Conservation (phyloP, 2,329 filamentous ascomycete species). For the Tolypocladium ophioglossoides region DNA sequence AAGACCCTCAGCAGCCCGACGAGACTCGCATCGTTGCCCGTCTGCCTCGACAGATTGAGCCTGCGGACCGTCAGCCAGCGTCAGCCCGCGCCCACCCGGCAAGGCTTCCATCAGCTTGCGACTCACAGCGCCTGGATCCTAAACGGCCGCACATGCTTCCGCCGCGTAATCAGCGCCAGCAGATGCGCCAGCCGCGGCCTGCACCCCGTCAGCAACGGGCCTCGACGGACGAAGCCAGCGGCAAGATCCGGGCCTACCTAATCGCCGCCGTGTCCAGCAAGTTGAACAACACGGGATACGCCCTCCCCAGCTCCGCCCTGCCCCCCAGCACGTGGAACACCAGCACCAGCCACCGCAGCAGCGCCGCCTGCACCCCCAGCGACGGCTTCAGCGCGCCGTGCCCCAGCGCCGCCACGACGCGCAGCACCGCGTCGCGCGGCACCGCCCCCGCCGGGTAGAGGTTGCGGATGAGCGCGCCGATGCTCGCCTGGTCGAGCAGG, state of each 20-base stretch:
- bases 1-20: constrained; percentile 69
- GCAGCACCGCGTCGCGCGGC: constrained; percentile 48
- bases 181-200: constrained; percentile 62
- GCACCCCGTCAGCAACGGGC: not conserved
- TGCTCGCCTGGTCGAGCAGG: constrained; percentile 65
- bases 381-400: constrained; percentile 68
- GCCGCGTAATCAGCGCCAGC: constrained; percentile 65
- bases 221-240: too few relatives aligned
- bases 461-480: constrained; percentile 58
- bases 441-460: constrained; percentile 64
- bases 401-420: constrained; percentile 62
- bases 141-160: constrained; percentile 75
- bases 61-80: constrained; percentile 24
- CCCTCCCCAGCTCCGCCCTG: constrained; percentile 49
- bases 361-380: constrained; percentile 55
- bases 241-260: too few relatives aligned
- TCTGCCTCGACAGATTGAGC: constrained; percentile 46
- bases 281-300: constrained; percentile 71
- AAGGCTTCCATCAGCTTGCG: not conserved
- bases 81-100: too few relatives aligned
- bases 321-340: constrained; percentile 62
- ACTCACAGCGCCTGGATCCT: constrained; percentile 66
- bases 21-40: constrained; percentile 63
- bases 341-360: constrained; percentile 71
- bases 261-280: constrained; percentile 71